A percentile compares a stretch with the other conserved stretches of the same genome.
Conservation (phyloP, 768 basidiomycete species). For the Podaxis sp. region DNA sequence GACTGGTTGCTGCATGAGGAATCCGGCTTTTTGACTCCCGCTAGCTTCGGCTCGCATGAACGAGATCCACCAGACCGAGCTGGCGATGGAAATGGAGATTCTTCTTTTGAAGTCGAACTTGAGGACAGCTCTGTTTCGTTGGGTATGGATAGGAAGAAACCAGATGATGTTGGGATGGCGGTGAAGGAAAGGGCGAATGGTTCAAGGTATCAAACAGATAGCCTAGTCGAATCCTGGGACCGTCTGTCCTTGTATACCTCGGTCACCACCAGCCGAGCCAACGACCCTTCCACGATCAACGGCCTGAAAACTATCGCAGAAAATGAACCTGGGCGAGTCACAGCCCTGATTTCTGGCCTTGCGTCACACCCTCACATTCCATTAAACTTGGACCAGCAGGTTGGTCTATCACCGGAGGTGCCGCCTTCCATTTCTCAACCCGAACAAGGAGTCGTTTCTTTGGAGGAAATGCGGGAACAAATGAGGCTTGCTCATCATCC, state of each 20-base stretch:
- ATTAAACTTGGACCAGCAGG: too few species aligned
- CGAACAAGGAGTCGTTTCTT: background rate
- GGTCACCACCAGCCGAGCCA: constrained; percentile 28
- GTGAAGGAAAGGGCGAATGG: background rate
- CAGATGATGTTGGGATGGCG: background rate
- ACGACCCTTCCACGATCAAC: constrained; percentile 31
- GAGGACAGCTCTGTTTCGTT: background rate
- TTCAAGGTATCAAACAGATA: background rate
- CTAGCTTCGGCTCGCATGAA: too few species aligned
- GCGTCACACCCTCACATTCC: too few species aligned
- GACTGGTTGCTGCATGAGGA: background rate
- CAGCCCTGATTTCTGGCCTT: background rate
- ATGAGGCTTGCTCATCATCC: constrained; percentile 7
- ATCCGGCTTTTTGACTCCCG: background rate
- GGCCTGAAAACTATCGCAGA: background rate
- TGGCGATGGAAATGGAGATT: background rate
- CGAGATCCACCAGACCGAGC: background rate
- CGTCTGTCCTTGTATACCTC: constrained; percentile 14
- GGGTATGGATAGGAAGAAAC: background rate
- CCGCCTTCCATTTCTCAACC: background rate
- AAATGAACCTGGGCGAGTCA: background rate
- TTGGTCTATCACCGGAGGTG: too few species aligned
- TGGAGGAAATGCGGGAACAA: background rate
- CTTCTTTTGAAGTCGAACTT: background rate
- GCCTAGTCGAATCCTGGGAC: background rate